Percentiles rank a stretch among this genome's conserved stretches.
phyloP scores from a whole-genome alignment of 1,284 basidiomycete species.

The Pseudozyma flocculosa region DNA sequence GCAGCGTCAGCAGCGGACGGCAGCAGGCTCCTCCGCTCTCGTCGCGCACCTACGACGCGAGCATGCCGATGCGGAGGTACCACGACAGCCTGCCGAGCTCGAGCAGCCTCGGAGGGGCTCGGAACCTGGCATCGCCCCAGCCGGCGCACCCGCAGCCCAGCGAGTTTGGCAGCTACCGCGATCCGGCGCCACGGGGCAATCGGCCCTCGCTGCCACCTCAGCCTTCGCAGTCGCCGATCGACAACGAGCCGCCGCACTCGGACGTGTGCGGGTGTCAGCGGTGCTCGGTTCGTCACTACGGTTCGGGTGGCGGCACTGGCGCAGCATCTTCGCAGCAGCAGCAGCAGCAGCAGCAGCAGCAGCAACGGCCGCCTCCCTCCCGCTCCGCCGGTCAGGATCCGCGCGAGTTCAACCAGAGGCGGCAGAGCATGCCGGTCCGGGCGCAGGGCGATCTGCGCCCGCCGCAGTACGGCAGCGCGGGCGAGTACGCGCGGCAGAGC shows the following conservation, averaged over 20 bases:
- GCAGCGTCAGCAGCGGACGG: conserved; percentile 1
- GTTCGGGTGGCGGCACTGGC: too few relatives aligned
- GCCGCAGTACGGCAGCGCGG: conserved; percentile 9
- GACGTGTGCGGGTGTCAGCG: conserved; percentile 47
- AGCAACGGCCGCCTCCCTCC: conserved; percentile 1
- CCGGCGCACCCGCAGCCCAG: conserved; percentile 21
- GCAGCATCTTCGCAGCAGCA: neutral
- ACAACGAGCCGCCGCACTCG: conserved; percentile 30
- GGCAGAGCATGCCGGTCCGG: conserved; percentile 18
- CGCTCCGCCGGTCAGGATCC: conserved; percentile 5
- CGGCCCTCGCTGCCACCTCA: neutral
- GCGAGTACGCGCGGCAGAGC: conserved; percentile 11
- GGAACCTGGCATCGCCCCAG: conserved; percentile 7
- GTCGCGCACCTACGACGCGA: conserved; percentile 5
- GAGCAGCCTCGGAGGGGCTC: conserved; percentile 4
- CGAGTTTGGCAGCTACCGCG: conserved; percentile 3
- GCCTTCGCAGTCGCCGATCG: neutral
- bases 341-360: conserved; percentile 3
- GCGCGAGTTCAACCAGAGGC: conserved; percentile 17
- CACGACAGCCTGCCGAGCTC: conserved; percentile 27
- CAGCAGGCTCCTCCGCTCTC: neutral
- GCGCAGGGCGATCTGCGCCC: conserved; percentile 7
- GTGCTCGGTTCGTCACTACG: conserved; percentile 42
- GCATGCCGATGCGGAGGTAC: conserved; percentile 9
- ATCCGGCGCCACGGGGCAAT: conserved; percentile 1